These are phyloP conservation scores for Solanum virginianum DNA, from an alignment of 257 asterid species.

Conservation along the genomic window DNA sequence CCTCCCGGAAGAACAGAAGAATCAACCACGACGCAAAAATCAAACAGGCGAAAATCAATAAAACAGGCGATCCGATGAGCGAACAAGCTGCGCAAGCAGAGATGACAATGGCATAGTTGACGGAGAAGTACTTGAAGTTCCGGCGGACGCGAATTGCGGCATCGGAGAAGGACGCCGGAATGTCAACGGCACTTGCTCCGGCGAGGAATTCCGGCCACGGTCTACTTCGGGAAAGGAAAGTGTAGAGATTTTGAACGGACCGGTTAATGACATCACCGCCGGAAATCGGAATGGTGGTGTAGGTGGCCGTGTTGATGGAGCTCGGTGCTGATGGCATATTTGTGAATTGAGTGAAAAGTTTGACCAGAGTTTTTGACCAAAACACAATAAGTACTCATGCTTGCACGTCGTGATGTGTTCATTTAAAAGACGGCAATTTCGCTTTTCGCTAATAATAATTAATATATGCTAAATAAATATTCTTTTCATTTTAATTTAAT, in stretches of 20 bases:
- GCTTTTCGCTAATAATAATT: not conserved
- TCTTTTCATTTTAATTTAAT: too few relatives aligned
- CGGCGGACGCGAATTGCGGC: slow-evolving; percentile 41
- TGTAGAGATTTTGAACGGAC: slow-evolving; percentile 51
- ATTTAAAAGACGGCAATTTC: not conserved
- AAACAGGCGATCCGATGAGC: slow-evolving; percentile 41
- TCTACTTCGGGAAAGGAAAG: slow-evolving; percentile 49
- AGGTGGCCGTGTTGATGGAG: slow-evolving; percentile 17
- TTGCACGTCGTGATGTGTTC: not conserved
- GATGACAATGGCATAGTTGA: slow-evolving; percentile 42
- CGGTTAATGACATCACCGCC: slow-evolving; percentile 41
- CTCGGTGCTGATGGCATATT: slow-evolving; percentile 9
- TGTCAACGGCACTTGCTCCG: slow-evolving; percentile 26
- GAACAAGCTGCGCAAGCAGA: slow-evolving; percentile 41
- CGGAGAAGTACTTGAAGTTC: slow-evolving; percentile 42
- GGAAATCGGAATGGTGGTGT: slow-evolving; percentile 72
- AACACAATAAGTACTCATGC: not conserved
- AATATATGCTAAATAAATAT: not conserved
- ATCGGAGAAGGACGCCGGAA: slow-evolving; percentile 45
- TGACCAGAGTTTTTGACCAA: not conserved
- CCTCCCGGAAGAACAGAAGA: slow-evolving; percentile 59
- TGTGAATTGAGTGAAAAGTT: not conserved
- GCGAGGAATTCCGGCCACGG: slow-evolving; percentile 72
- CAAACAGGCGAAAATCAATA: slow-evolving; percentile 25
- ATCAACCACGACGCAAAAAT: slow-evolving; percentile 51